A percentile compares a stretch with the other conserved stretches of the same genome.
Conservation (phyloP, 2,329 filamentous ascomycete genomes). For the Incumbomyces lentus region DNA sequence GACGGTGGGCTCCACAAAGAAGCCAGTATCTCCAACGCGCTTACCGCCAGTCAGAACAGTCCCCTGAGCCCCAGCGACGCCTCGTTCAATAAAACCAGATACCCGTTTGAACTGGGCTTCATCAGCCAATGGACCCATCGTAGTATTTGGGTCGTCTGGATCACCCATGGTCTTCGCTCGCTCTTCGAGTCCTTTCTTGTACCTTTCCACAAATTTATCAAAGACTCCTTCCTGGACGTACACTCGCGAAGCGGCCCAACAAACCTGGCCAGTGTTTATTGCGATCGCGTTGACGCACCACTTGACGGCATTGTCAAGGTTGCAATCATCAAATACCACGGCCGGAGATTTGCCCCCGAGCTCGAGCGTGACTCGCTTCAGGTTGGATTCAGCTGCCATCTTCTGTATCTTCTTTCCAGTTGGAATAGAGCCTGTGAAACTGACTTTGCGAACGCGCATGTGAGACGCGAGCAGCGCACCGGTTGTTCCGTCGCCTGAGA, state of each 20-base stretch:
- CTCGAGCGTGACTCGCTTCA: conserved; percentile 73
- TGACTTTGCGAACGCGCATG: conserved; percentile 56
- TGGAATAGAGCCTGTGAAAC: conserved; percentile 64
- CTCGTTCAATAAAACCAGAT: conserved; percentile 8
- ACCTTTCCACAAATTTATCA: conserved; percentile 10
- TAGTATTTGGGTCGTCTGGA: conserved; percentile 4
- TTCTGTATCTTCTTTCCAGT: conserved; percentile 62
- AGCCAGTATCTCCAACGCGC: conserved; percentile 9
- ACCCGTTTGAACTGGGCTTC: conserved; percentile 12
- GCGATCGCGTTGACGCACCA: conserved; percentile 23
- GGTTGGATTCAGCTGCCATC: conserved; percentile 53
- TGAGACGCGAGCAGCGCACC: conserved; percentile 56
- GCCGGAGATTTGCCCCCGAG: conserved; percentile 73
- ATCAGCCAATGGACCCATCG: conserved; percentile 12
- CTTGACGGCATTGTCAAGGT: conserved; percentile 44
- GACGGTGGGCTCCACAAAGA: conserved; percentile 12
- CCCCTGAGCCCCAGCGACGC: background rate
- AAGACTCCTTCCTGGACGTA: conserved; percentile 10
- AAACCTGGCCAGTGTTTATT: conserved; percentile 13
- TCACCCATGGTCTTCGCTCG: conserved; percentile 6
- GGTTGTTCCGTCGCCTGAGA: conserved; percentile 56
- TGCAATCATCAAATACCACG: conserved; percentile 70
- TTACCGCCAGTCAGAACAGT: conserved; percentile 6
- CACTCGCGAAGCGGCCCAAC: conserved; percentile 11
- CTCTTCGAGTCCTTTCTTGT: conserved; percentile 1